Percentiles rank a stretch among this genome's conserved stretches.
These are phyloP conservation scores for Pythium diclinum DNA, from an alignment of 352 stramenopile genomes.

Conservation along the genomic window DNA sequence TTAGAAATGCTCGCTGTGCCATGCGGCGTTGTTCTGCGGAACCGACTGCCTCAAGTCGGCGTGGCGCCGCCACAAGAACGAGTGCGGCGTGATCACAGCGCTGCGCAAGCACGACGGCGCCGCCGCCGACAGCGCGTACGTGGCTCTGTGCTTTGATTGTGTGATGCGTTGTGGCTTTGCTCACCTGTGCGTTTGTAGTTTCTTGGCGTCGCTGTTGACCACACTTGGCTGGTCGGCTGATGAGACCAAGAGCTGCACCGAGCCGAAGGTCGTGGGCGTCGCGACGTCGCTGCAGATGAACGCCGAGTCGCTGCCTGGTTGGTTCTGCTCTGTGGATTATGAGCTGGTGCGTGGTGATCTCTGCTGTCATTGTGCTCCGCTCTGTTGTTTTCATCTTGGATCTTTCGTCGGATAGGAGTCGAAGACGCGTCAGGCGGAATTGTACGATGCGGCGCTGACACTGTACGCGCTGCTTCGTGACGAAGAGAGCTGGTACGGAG, in stretches of 20 bases:
- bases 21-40: slow-evolving; percentile 60
- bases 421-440: slow-evolving; percentile 40
- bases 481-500: slow-evolving; percentile 59
- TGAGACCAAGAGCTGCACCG: slow-evolving; percentile 33
- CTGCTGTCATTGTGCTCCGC: too few species aligned
- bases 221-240: slow-evolving; percentile 35
- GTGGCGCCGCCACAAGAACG: slow-evolving; percentile 57
- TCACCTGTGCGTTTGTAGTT: slow-evolving; percentile 34
- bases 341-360: slow-evolving; percentile 33
- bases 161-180: too few species aligned
- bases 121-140: background rate
- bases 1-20: slow-evolving; percentile 58
- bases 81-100: slow-evolving; percentile 57
- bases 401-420: too few species aligned
- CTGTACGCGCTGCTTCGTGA: slow-evolving; percentile 69
- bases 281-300: slow-evolving; percentile 56
- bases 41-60: slow-evolving; percentile 56
- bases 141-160: too few species aligned
- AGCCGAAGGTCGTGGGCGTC: slow-evolving; percentile 42
- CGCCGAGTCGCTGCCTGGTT: slow-evolving; percentile 41
- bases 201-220: slow-evolving; percentile 34
- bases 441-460: slow-evolving; percentile 47
- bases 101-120: slow-evolving; percentile 33
- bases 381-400: too few species aligned
- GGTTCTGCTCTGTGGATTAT: slow-evolving; percentile 65